Conservation (phyloP, 2,329 filamentous ascomycete genomes). For the Penicillium glabrum region DNA sequence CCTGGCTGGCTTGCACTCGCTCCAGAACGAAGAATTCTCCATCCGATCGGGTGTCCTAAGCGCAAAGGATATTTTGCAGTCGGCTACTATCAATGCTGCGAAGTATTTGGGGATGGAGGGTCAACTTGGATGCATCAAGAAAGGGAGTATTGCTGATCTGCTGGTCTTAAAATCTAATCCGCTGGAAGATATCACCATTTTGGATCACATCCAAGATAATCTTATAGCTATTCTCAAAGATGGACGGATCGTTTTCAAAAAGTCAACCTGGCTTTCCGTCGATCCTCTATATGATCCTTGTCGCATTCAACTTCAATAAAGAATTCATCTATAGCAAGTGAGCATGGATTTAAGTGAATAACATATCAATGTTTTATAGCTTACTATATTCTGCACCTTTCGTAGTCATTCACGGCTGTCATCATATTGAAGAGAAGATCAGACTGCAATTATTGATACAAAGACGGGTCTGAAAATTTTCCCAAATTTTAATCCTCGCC, state of each 20-base stretch:
- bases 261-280: constrained; percentile 22
- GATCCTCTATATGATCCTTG: constrained; percentile 5
- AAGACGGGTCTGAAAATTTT: no score
- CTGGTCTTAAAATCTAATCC: constrained; percentile 54
- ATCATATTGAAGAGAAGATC: no score
- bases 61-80: constrained; percentile 46
- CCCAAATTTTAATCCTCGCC: no score
- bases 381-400: no score
- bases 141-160: constrained; percentile 53
- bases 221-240: constrained; percentile 56
- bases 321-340: no score
- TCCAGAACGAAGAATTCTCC: constrained; percentile 49
- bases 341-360: no score
- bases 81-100: constrained; percentile 53
- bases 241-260: constrained; percentile 43
- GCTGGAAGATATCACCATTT: constrained; percentile 52
- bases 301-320: background rate
- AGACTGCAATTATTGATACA: no score
- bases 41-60: constrained; percentile 44
- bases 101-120: constrained; percentile 47
- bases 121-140: constrained; percentile 50
- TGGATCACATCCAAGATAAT: constrained; percentile 49
- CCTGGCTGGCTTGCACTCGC: constrained; percentile 30
- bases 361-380: no score
- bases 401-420: no score